Conservation (phyloP, 1,139 yeast species). For the Geotrichum aggregatum region DNA sequence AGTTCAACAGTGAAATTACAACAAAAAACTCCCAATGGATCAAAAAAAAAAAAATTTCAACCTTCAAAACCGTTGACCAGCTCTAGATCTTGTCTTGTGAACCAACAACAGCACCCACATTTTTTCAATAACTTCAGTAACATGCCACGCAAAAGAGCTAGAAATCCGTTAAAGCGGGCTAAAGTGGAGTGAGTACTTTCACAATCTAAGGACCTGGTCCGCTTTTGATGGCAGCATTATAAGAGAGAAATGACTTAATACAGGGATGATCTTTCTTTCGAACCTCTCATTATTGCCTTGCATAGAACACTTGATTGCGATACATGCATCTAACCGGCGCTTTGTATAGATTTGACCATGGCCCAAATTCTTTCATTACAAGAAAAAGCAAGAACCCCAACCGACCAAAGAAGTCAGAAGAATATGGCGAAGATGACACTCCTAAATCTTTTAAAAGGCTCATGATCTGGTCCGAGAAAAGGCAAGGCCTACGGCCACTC, state of each 20-base stretch:
- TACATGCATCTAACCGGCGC: background rate
- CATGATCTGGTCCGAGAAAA: constrained; percentile 29
- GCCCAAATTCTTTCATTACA: constrained; percentile 27
- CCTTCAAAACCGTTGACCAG: background rate
- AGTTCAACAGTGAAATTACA: no score
- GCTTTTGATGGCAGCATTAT: no score
- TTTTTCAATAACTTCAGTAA: background rate
- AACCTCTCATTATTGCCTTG: background rate
- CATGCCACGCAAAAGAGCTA: constrained; percentile 33
- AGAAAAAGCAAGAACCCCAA: constrained; percentile 9
- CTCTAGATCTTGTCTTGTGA: background rate
- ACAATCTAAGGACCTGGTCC: no score
- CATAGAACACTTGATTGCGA: background rate
- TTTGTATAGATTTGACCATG: constrained; percentile 25
- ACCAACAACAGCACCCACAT: background rate
- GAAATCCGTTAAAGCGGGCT: constrained; percentile 32
- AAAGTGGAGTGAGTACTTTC: constrained; percentile 23
- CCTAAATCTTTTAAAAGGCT: constrained; percentile 35
- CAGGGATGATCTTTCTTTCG: background rate
- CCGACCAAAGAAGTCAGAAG: constrained; percentile 17
- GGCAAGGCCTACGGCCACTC: constrained; percentile 21
- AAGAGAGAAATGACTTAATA: no score
- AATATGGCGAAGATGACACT: constrained; percentile 32
- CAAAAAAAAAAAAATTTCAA: constrained; percentile 9
- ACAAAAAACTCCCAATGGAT: constrained; percentile 5